Evolutionary conservation across 78 protist species (phyloP), one percentile per base, ranked within the genome.

Genomic region (Mantamonas sphyraenae): DNA sequence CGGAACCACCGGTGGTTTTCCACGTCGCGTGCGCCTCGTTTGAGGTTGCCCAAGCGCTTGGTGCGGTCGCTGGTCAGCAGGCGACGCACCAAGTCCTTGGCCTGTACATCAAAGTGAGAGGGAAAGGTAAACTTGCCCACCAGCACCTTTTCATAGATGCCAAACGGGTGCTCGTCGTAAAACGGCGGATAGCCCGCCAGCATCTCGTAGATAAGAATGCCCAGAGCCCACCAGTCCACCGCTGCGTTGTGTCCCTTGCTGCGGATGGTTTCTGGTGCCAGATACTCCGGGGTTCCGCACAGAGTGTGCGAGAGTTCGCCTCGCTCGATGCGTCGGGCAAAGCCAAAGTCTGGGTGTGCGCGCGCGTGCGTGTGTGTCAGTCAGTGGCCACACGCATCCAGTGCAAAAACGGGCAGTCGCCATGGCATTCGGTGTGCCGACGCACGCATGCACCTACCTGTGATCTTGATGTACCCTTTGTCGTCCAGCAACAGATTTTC

Each of bases 1-100:
- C 74, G 66, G 75, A 87, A 93, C 90, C 93, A 95, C 43, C 67
- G 56, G 77, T 93, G 97, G 43, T 71, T 65, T 80, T 85, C 83
- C 62, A 96, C 82, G 79, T 93, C 96, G n/a, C 40, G 78, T 1
- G 84, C 91, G 16, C 97, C 99, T n/a, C n/a, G n/a, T n/a, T 78
- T 81, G 34, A 86, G 51, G 38, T 70, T 77, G 59, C 98, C 99
- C 26, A 93, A 45, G 59, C 99, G 80, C 79, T 85, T 71, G 22
- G 90, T 80, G 30, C 79, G 79, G 68, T 95, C 93, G 17, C 74
- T 66, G 31, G 79, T 70, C 47, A 92, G 83, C 45, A 95, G 76
- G 42, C 77, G 72, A 33, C 64, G 65, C 34, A 95, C 74, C 20
- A 95, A 63, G 78, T 91, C 95, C 68, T 81, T 73, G 2, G 96